phyloP scores from a whole-genome alignment of 768 basidiomycete genomes.

The Strobilomyces echinocephalus region DNA sequence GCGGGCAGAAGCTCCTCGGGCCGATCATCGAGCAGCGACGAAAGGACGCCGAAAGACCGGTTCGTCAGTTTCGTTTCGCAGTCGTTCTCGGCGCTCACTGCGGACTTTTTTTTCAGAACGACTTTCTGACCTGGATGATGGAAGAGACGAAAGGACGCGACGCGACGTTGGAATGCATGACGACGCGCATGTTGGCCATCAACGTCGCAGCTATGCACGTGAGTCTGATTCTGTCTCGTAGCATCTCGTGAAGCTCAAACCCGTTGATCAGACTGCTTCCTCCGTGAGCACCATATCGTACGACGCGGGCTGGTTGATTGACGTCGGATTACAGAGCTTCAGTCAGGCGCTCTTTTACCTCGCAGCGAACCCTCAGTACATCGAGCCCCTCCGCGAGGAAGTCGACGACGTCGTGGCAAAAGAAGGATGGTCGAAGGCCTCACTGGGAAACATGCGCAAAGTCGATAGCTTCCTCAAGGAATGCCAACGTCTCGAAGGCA shows the following conservation, averaged over 20 bases:
- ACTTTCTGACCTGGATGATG: constrained; percentile 32
- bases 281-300: constrained; percentile 5
- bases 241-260: background rate
- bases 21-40: constrained; percentile 31
- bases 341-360: constrained; percentile 16
- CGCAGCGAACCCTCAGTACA: constrained; percentile 24
- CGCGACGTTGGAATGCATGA: constrained; percentile 19
- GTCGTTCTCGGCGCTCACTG: background rate
- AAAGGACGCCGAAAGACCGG: constrained; percentile 26
- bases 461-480: constrained; percentile 39
- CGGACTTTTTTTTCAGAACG: constrained; percentile 21
- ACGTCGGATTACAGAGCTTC: constrained; percentile 15
- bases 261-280: constrained; percentile 13
- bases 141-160: constrained; percentile 10
- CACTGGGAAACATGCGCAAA: constrained; percentile 30
- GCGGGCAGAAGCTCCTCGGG: constrained; percentile 16
- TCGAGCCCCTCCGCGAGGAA: background rate
- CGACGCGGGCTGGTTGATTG: background rate
- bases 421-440: constrained; percentile 29
- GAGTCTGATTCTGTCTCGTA: background rate
- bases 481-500: background rate
- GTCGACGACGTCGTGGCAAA: constrained; percentile 21
- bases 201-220: constrained; percentile 24
- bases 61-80: constrained; percentile 11
- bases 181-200: constrained; percentile 9